Percentiles rank a stretch among this genome's conserved stretches.
phyloP scores from a whole-genome alignment of 108 stramenopile genomes.

The Nitzschia putrida region DNA sequence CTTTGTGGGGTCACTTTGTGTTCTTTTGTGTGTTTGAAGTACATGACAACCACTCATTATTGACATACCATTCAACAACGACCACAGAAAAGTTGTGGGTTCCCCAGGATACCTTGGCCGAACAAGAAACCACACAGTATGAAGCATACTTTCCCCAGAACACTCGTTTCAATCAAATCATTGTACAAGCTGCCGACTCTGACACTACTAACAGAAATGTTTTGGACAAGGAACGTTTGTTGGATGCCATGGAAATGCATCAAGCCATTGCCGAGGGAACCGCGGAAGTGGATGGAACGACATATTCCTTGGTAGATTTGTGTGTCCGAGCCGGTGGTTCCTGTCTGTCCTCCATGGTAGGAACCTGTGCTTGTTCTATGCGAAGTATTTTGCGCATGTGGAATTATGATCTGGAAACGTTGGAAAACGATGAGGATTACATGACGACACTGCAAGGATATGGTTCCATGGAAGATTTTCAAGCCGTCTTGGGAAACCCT shows the following conservation, averaged over 20 bases:
- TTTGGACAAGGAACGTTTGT: constrained; percentile 52
- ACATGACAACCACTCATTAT: not conserved
- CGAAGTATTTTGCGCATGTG: constrained; percentile 57
- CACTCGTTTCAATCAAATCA: constrained; percentile 47
- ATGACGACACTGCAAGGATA: constrained; percentile 52
- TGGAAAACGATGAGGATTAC: constrained; percentile 54
- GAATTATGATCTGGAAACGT: constrained; percentile 61
- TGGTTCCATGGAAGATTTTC: constrained; percentile 47
- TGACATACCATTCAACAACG: not conserved
- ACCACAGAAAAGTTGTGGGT: constrained; percentile 62
- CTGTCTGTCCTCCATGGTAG: constrained; percentile 40
- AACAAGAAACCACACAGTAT: constrained; percentile 45
- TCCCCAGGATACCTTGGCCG: constrained; percentile 62
- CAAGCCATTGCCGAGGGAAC: constrained; percentile 33
- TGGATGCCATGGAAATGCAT: constrained; percentile 54
- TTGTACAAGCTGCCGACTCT: constrained; percentile 18
- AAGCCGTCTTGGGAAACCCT: constrained; percentile 50
- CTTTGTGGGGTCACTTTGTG: not conserved
- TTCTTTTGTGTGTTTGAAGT: not conserved
- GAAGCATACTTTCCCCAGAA: constrained; percentile 41
- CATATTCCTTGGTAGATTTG: constrained; percentile 40
- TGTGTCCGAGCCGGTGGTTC: constrained; percentile 55
- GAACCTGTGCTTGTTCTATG: constrained; percentile 53
- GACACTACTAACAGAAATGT: constrained; percentile 43
- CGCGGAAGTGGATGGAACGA: constrained; percentile 26